Evolutionary conservation across 179 eudicot genomes (phyloP), one percentile per base, ranked within the genome.

Genomic region (Beta lomatogona): DNA sequence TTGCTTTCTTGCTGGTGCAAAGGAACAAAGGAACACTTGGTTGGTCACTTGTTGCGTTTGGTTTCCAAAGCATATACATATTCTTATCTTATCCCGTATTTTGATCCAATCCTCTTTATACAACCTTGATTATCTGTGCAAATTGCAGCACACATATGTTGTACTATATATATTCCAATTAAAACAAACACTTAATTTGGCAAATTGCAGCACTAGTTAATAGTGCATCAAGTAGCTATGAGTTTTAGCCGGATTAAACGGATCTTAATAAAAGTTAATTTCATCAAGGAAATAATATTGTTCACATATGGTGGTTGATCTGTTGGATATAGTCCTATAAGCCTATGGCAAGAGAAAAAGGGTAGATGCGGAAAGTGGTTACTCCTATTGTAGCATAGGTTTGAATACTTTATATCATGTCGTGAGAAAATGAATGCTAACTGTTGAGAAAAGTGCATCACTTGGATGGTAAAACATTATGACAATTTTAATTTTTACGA

Each of bases 21-120:
- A 73, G 72, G 41, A 72, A 80, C 71, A 80, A 61, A 72, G 77
- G 64, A 80, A 80, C 82, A 73, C 53, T 80, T 61, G 82, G 41
- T 75, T 61, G 59, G 72, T 78, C 72, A 66, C 78, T 18, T 72
- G 14, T 53, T 67, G 31, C 66, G 16, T 52, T 36, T 8, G 21
- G 16, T 25, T 72, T 46, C 55, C 68, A 14, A 63, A 61, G 22
- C 46, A 48, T 63, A 63, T 41, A 77, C 79, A 45, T 48, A 72
- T 50, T 71, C 55, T 71, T 71, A 48, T 71, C 74, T 55, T 60
- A 59, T 58, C 55, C 52, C 59, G 4, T 22, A 55, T 11, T 48
- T 5, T 16, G 18, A 16, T 13, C 77, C 21, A 74, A 5, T 21
- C 70, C 69, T 71, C 31, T 59, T 25, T 59, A 44, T 41, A 28